Percentiles rank a stretch among this genome's conserved stretches.
Evolutionary conservation across 2,329 filamentous ascomycete species (phyloP).

Genomic region (Fusarium secorum): DNA sequence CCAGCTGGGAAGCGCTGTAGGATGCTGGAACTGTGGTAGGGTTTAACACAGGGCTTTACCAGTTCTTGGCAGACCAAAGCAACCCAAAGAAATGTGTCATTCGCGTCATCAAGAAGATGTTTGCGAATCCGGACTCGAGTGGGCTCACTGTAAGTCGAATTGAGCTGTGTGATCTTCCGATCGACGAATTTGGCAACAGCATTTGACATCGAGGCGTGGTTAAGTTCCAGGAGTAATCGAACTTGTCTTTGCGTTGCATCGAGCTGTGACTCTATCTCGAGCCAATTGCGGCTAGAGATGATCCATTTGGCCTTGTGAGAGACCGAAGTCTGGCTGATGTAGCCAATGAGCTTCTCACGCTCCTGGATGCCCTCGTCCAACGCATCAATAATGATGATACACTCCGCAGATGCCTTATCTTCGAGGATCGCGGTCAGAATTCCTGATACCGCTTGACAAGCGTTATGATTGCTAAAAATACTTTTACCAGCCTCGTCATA

Average conservation of each 20-base stretch:
- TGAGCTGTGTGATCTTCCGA: fast-evolving
- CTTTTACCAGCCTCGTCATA: fast-evolving
- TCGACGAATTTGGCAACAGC: fast-evolving
- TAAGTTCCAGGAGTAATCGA: background rate
- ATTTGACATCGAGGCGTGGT: fast-evolving
- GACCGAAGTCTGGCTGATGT: fast-evolving
- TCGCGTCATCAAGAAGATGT: fast-evolving
- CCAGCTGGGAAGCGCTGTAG: fast-evolving
- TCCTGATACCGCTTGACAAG: fast-evolving
- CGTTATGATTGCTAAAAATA: fast-evolving
- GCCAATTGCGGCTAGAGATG: fast-evolving
- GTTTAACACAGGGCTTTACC: fast-evolving
- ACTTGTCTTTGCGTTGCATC: fast-evolving
- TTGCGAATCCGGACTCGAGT: fast-evolving
- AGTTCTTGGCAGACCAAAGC: background rate
- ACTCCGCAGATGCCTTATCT: fast-evolving
- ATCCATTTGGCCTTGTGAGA: fast-evolving
- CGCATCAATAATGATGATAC: background rate
- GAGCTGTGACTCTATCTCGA: background rate
- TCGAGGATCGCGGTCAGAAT: fast-evolving
- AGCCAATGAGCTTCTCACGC: fast-evolving
- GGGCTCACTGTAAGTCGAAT: fast-evolving
- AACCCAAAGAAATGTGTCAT: background rate
- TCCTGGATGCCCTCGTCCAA: background rate
- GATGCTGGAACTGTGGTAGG: background rate